Conservation (phyloP, 1,284 basidiomycete genomes). For the Gastroboletus turbinatus region DNA sequence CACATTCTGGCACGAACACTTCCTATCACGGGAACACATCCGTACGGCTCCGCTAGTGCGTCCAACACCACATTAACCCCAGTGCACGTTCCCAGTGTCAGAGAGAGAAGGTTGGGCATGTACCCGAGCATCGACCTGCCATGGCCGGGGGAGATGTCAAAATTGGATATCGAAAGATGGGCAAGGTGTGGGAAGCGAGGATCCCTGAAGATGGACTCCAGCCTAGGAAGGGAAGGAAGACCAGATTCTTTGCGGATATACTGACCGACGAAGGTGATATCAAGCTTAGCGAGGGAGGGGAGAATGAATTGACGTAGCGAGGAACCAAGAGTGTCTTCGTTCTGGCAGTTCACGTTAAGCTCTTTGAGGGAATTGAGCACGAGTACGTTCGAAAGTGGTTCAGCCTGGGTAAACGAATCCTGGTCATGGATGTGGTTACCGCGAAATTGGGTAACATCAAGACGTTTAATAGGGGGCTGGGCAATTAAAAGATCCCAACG, state of each 20-base stretch:
- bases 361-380: slow-evolving; percentile 37
- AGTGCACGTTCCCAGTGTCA: slow-evolving; percentile 37
- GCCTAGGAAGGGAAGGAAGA: slow-evolving; percentile 31
- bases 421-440: slow-evolving; percentile 32
- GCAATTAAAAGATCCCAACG: slow-evolving; percentile 34
- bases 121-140: slow-evolving; percentile 38
- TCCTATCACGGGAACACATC: slow-evolving; percentile 12
- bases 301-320: slow-evolving; percentile 44
- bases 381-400: slow-evolving; percentile 33
- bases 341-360: slow-evolving; percentile 41
- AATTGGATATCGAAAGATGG: slow-evolving; percentile 37
- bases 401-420: slow-evolving; percentile 22
- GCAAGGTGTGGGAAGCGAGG: slow-evolving; percentile 40
- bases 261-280: slow-evolving; percentile 38
- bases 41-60: slow-evolving; percentile 34
- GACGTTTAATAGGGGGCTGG: slow-evolving; percentile 30
- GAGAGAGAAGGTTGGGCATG: slow-evolving; percentile 38
- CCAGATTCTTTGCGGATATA: slow-evolving; percentile 20
- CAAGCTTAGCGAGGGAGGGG: slow-evolving; percentile 43
- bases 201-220: slow-evolving; percentile 44
- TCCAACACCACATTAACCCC: slow-evolving; percentile 28
- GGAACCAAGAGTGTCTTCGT: slow-evolving; percentile 39
- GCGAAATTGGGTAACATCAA: slow-evolving; percentile 30
- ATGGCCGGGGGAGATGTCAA: slow-evolving; percentile 31
- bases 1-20: slow-evolving; percentile 12